Percentiles rank a stretch among this genome's conserved stretches.
Conservation (phyloP, 164 flowering plant genomes). For the Vitis rupestris region DNA sequence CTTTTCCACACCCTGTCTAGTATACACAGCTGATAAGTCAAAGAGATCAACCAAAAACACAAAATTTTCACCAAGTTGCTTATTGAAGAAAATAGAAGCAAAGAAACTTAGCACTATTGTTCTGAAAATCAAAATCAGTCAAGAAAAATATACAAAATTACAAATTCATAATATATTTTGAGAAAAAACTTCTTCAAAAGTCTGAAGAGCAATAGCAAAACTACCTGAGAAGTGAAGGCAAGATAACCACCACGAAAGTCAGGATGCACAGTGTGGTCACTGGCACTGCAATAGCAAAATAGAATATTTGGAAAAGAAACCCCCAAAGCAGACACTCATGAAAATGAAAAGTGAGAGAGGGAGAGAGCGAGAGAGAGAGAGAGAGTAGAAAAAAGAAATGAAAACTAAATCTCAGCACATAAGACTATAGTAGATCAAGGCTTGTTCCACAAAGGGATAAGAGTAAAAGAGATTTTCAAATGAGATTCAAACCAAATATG, state of each 20-base stretch:
- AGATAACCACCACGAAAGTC: slow-evolving; percentile 83
- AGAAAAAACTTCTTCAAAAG: background rate
- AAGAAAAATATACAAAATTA: too few relatives aligned
- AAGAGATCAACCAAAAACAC: too few relatives aligned
- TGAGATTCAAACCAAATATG: background rate
- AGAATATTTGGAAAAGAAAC: slow-evolving; percentile 9
- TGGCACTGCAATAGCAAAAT: slow-evolving; percentile 53
- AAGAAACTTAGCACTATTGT: too few relatives aligned
- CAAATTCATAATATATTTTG: background rate
- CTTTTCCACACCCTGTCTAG: too few relatives aligned
- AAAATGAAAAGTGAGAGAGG: too few relatives aligned
- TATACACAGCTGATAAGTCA: too few relatives aligned
- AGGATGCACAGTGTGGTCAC: slow-evolving; percentile 60
- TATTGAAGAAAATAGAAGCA: too few relatives aligned
- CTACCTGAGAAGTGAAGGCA: slow-evolving; percentile 84
- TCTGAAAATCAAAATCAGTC: too few relatives aligned
- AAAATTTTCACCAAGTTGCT: too few relatives aligned
- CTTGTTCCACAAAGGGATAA: too few relatives aligned
- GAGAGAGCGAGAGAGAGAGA: too few relatives aligned
- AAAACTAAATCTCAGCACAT: background rate
- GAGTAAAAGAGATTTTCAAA: background rate
- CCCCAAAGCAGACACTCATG: background rate
- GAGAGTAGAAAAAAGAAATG: background rate
- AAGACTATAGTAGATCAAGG: background rate
- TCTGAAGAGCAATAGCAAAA: background rate